Conservation (phyloP, 2,329 filamentous ascomycete genomes). For the Lachnellula hyalina region DNA sequence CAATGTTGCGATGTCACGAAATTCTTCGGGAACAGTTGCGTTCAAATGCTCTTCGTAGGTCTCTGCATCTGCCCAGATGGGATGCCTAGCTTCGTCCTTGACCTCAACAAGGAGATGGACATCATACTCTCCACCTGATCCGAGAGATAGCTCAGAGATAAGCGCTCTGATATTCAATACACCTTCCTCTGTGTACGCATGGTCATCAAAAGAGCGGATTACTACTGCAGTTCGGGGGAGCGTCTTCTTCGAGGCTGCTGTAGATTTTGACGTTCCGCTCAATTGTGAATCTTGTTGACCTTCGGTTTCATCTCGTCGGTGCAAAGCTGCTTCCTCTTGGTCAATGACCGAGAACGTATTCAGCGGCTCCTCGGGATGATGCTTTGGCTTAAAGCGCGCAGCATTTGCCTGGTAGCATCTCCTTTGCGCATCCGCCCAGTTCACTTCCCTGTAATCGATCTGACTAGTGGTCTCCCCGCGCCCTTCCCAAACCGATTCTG, state of each 20-base stretch:
- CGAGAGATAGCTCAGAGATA: slow-evolving; percentile 74
- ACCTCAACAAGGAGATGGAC: slow-evolving; percentile 82
- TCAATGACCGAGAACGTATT: slow-evolving; percentile 19
- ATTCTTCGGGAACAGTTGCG: slow-evolving; percentile 72
- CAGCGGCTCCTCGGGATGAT: slow-evolving; percentile 2
- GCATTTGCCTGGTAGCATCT: slow-evolving; percentile 68
- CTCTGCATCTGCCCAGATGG: slow-evolving; percentile 71
- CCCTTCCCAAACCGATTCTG: slow-evolving; percentile 68
- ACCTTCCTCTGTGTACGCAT: slow-evolving; percentile 72
- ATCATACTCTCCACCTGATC: slow-evolving; percentile 81
- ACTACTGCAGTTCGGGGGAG: slow-evolving; percentile 68
- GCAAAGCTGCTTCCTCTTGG: background rate
- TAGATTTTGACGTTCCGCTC: background rate
- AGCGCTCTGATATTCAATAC: slow-evolving; percentile 77
- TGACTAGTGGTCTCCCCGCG: slow-evolving; percentile 45
- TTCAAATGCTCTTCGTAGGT: slow-evolving; percentile 62
- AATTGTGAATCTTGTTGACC: background rate
- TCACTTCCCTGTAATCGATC: slow-evolving; percentile 70
- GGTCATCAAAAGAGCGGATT: slow-evolving; percentile 77
- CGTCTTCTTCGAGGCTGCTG: slow-evolving; percentile 21
- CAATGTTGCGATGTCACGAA: slow-evolving; percentile 79
- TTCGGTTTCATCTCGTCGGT: slow-evolving; percentile 3
- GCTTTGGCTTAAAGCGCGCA: slow-evolving; percentile 51
- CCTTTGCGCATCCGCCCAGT: slow-evolving; percentile 75
- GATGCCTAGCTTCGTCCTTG: slow-evolving; percentile 69